Base-by-base conservation (phyloP, 2,329 filamentous ascomycete genomes). In the Leptographium lundbergii region DNA sequence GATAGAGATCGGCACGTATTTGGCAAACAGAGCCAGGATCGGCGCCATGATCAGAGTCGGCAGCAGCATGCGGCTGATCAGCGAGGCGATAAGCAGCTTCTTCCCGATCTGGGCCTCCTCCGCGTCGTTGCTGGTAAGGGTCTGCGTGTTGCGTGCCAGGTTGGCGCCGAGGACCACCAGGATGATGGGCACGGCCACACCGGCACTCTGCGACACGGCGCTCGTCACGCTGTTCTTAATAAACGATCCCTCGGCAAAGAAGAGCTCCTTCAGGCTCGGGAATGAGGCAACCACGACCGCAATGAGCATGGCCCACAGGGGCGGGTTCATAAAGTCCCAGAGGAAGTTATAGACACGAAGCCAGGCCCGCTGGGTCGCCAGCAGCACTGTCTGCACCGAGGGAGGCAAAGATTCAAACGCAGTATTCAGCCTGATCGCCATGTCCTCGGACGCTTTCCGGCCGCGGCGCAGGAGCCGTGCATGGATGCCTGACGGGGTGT, bases 311-410 rank as follows among this genome's bases (percentile, higher is more conserved):
- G 94, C 91, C 91, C 91, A 97, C 29, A 99, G 84, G 0, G 94
- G 94, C 50, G 94, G 92, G 72, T 97, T 97, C 92, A 99, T 97
- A 71, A 96, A 96, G 54, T 88, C 87, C 88, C 88, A 94, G 14
- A 91, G 70, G 57, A 91, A 91, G 55, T 73, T 73, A 65, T 81
- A 72, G 65, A 89, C 62, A 70, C 80, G 71, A 65, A 66, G 70
- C 52, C 70, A 73, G 22, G 74, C 65, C 13, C 60, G 64, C 55
- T 69, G 66, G 9, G 72, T 17, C 50, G 66, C 66, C 2, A 65
- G 61, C 17, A 77, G 63, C 0, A 62, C 53, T 6, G 63, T 61
- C 64, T 77, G 78, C 39, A 77, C 32, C 5, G 76, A 72, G 2
- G 48, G 56, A 0, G 79, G 79, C 22, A 80, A 69, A n/a, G 67